These are phyloP conservation scores for Xylariaceae sp. DNA, from an alignment of 2,329 filamentous ascomycete genomes.

Conservation along the genomic window DNA sequence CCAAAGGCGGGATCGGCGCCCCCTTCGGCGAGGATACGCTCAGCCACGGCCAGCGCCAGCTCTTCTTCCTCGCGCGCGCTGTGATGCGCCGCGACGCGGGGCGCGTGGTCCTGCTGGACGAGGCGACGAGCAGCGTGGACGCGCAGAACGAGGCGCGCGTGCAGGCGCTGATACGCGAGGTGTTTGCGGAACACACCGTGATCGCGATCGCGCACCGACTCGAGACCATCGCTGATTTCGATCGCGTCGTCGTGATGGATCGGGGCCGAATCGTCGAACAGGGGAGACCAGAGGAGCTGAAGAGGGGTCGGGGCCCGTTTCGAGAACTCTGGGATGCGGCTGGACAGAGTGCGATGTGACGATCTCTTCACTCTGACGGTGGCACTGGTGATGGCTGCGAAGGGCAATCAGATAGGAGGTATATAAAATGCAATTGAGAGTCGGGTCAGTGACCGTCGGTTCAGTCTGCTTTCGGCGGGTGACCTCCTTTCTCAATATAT, in stretches of 20 bases:
- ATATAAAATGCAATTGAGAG: too few species aligned
- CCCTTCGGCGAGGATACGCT: slow-evolving; percentile 5
- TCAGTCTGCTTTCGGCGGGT: too few species aligned
- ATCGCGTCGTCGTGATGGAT: slow-evolving; percentile 43
- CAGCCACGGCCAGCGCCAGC: slow-evolving; percentile 16
- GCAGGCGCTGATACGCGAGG: slow-evolving; percentile 25
- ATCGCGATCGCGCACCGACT: slow-evolving; percentile 37
- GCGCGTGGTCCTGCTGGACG: slow-evolving; percentile 16
- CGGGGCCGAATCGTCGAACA: slow-evolving; percentile 37
- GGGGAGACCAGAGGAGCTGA: not conserved
- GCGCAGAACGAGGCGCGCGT: slow-evolving; percentile 28
- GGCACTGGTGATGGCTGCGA: too few species aligned
- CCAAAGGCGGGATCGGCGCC: slow-evolving; percentile 7
- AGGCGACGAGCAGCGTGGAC: slow-evolving; percentile 29
- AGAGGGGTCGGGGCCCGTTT: not conserved
- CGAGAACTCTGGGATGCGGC: not conserved
- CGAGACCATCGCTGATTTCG: slow-evolving; percentile 44
- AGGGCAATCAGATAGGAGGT: too few species aligned
- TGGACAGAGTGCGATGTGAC: not conserved
- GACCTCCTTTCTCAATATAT: too few species aligned
- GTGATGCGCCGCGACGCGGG: slow-evolving; percentile 3
- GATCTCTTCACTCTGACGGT: not conserved
- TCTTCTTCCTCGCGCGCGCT: slow-evolving; percentile 17
- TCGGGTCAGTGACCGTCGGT: too few species aligned
- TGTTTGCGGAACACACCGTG: slow-evolving; percentile 46